Conservation (phyloP, 1,284 basidiomycete species). For the Leucoagaricus sp. region DNA sequence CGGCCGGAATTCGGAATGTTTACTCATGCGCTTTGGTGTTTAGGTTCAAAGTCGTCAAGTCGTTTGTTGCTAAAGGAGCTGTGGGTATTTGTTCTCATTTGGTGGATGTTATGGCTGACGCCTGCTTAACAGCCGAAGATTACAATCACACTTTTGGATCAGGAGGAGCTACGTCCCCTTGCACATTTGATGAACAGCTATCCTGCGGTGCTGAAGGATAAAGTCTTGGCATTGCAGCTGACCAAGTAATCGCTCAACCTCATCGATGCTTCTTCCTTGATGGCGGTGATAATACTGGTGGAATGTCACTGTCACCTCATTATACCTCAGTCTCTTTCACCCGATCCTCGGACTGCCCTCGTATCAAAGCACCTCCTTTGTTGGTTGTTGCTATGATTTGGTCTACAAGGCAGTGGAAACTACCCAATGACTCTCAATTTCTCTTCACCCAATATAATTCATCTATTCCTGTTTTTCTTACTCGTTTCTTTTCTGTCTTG, state of each 20-base stretch:
- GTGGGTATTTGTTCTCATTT: slow-evolving; percentile 45
- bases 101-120: background rate
- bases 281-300: background rate
- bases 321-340: no score
- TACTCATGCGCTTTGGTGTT: slow-evolving; percentile 8
- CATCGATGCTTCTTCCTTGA: background rate
- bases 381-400: no score
- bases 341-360: no score
- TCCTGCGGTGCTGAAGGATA: slow-evolving; percentile 78
- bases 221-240: slow-evolving; percentile 37
- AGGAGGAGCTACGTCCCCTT: slow-evolving; percentile 80
- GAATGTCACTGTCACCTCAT: background rate
- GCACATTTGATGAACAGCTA: slow-evolving; percentile 89
- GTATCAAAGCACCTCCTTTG: no score
- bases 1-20: background rate
- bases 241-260: background rate
- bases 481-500: background rate
- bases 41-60: slow-evolving; percentile 78
- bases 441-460: background rate
- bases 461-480: background rate
- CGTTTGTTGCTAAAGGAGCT: slow-evolving; percentile 77
- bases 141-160: slow-evolving; percentile 80
- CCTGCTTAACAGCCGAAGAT: slow-evolving; percentile 63
- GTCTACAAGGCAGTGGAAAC: no score
- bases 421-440: background rate